Conservation (phyloP, 345 rosid genomes). For the Clarkia xantiana region DNA sequence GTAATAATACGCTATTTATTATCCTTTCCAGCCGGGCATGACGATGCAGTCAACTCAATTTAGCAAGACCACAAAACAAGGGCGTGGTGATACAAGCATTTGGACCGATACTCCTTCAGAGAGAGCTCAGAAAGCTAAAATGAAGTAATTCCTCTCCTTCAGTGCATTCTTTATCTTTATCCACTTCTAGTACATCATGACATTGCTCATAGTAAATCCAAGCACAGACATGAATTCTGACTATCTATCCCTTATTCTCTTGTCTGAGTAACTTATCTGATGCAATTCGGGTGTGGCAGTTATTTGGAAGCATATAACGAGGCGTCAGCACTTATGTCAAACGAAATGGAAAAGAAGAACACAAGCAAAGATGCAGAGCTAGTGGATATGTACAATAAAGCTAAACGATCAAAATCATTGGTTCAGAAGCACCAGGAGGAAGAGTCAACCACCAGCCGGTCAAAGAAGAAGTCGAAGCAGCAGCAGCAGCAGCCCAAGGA, state of each 20-base stretch:
- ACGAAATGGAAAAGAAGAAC: slow-evolving; percentile 41
- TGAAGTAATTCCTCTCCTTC: too few species aligned
- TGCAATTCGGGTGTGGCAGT: slow-evolving; percentile 21
- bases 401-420: slow-evolving; percentile 63
- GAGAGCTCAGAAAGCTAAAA: too few species aligned
- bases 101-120: neutral
- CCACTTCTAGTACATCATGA: too few species aligned
- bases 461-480: slow-evolving; percentile 46
- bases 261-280: neutral
- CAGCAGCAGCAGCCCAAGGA: slow-evolving; percentile 21
- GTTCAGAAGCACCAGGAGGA: slow-evolving; percentile 61
- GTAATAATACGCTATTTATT: slow-evolving; percentile 1
- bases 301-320: slow-evolving; percentile 77
- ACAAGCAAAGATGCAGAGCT: slow-evolving; percentile 48
- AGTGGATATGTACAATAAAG: slow-evolving; percentile 85
- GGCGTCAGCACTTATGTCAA: slow-evolving; percentile 68
- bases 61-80: slow-evolving; percentile 28
- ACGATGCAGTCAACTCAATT: slow-evolving; percentile 61
- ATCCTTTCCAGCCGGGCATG: slow-evolving; percentile 45
- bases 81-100: too few species aligned
- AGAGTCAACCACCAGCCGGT: slow-evolving; percentile 19
- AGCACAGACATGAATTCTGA: too few species aligned
- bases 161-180: too few species aligned
- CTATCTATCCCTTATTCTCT: too few species aligned
- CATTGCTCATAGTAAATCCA: too few species aligned